Conservation (phyloP, 2,329 filamentous ascomycete species). For the Fusarium sp. region DNA sequence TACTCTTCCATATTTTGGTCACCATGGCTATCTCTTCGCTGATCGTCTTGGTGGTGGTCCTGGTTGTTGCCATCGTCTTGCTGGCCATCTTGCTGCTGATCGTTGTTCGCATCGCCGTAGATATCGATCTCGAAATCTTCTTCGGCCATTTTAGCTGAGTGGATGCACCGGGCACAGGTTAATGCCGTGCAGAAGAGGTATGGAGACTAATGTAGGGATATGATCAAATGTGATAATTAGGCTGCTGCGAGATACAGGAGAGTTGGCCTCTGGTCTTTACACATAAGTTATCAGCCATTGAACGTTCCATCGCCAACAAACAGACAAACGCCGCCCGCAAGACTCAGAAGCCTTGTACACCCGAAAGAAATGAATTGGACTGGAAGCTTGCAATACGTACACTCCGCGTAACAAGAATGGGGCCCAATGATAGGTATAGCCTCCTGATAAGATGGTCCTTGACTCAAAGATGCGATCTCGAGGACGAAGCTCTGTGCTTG, state of each 20-base stretch:
- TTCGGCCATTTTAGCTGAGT: constrained; percentile 69
- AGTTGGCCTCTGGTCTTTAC: constrained; percentile 44
- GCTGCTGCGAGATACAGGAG: constrained; percentile 48
- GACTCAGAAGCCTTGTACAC: constrained; percentile 25
- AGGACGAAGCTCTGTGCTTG: constrained; percentile 77
- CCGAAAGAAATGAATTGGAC: constrained; percentile 51
- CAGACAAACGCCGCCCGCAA: constrained; percentile 19
- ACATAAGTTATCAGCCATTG: constrained; percentile 47
- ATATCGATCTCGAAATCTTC: constrained; percentile 81
- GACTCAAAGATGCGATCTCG: constrained; percentile 52
- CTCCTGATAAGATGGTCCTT: constrained; percentile 42
- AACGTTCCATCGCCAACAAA: constrained; percentile 36
- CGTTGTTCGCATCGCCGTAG: constrained; percentile 71
- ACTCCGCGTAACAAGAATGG: constrained; percentile 56
- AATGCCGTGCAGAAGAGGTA: constrained; percentile 27
- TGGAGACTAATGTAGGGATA: constrained; percentile 23
- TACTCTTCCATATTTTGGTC: constrained; percentile 59
- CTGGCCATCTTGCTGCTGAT: constrained; percentile 58
- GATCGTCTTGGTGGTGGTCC: constrained; percentile 48
- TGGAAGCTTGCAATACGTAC: constrained; percentile 68
- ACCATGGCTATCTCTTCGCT: constrained; percentile 49
- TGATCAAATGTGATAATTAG: constrained; percentile 48
- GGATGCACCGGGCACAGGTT: constrained; percentile 31
- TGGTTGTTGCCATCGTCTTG: constrained; percentile 48
- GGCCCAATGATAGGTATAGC: constrained; percentile 31